Conservation (phyloP, 1,139 yeast genomes). For the Scheffersomyces titani region DNA sequence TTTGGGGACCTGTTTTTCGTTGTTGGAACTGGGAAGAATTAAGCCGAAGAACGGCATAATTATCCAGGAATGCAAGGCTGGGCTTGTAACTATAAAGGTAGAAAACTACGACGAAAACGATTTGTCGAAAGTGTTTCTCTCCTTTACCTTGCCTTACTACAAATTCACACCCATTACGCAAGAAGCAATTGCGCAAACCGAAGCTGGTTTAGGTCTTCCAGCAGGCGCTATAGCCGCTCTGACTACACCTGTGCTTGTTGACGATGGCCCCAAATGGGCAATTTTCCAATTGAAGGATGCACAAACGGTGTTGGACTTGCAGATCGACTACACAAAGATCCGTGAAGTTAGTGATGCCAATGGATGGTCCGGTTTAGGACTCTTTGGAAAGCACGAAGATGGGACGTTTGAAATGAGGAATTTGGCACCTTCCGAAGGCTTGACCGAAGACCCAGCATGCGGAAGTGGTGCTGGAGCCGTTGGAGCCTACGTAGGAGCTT, state of each 20-base stretch:
- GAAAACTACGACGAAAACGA: constrained; percentile 8
- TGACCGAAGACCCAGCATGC: constrained; percentile 53
- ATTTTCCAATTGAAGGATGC: constrained; percentile 29
- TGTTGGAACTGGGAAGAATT: constrained; percentile 31
- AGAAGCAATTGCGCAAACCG: constrained; percentile 16
- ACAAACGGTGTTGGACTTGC: constrained; percentile 25
- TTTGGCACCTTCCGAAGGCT: constrained; percentile 36
- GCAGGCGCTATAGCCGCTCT: constrained; percentile 5
- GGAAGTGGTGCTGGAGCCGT: constrained; percentile 50
- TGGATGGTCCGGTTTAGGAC: constrained; percentile 33
- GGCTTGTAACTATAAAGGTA: constrained; percentile 34
- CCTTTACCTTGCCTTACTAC: constrained; percentile 26
- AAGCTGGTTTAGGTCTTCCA: constrained; percentile 17
- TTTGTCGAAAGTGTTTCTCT: constrained; percentile 7
- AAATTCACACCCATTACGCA: constrained; percentile 20
- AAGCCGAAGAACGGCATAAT: constrained; percentile 25
- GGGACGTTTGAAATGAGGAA: constrained; percentile 34
- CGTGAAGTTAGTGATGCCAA: constrained; percentile 13
- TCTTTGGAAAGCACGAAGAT: constrained; percentile 32
- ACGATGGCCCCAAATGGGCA: constrained; percentile 48
- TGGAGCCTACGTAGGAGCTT: constrained; percentile 17
- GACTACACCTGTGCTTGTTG: constrained; percentile 21
- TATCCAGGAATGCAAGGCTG: constrained; percentile 46
- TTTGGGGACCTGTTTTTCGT: constrained; percentile 50
- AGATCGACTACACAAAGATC: constrained; percentile 29